These are phyloP conservation scores for Auricularia cornea DNA, from an alignment of 768 basidiomycete genomes.

Conservation along the genomic window DNA sequence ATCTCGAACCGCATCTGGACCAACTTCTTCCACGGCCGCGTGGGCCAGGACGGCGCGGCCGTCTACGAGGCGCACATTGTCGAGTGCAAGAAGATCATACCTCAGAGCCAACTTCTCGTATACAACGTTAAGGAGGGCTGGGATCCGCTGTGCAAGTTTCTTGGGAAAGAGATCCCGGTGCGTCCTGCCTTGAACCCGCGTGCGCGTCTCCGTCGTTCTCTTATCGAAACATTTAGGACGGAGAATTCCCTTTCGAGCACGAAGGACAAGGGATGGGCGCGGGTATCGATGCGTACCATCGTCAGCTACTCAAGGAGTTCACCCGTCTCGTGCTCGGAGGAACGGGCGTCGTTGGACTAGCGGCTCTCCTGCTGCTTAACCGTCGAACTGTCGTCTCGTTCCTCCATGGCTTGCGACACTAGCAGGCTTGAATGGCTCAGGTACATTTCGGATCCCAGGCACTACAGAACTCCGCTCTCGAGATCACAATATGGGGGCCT, in stretches of 20 bases:
- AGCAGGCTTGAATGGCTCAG: too few species aligned
- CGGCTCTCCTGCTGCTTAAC: background rate
- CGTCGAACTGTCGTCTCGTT: background rate
- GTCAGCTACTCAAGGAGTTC: background rate
- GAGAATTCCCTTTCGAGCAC: background rate
- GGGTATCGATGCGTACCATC: background rate
- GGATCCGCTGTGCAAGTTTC: slow-evolving; percentile 4
- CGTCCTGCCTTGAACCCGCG: background rate
- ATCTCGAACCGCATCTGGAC: background rate
- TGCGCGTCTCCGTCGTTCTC: background rate
- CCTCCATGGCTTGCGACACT: too few species aligned
- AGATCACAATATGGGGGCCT: too few species aligned
- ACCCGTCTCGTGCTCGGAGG: background rate
- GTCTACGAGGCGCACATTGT: slow-evolving; percentile 1
- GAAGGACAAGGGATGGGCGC: background rate
- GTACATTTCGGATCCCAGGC: too few species aligned
- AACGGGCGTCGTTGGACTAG: background rate
- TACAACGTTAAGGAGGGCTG: slow-evolving; percentile 5
- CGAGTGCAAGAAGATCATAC: background rate
- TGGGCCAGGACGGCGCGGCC: background rate
- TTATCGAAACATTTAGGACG: background rate
- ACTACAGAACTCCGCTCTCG: too few species aligned
- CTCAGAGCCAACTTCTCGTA: background rate
- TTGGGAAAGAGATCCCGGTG: background rate
- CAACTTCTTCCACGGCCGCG: background rate